Evolutionary conservation across 148 eudicot genomes (phyloP), one percentile per base, ranked within the genome.

Genomic region (Silene conica): DNA sequence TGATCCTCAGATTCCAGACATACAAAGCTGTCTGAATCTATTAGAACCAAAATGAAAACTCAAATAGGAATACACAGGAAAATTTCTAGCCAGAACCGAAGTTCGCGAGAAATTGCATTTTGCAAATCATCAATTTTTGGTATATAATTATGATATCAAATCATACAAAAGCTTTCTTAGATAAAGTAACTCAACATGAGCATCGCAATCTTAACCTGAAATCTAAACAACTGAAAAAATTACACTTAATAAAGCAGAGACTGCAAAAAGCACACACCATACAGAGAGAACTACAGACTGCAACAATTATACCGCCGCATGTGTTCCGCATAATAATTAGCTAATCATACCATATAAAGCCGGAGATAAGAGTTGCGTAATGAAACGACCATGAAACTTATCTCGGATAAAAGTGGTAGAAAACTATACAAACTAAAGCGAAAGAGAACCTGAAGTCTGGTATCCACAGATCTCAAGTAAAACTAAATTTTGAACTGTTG

Each of bases 401-500:
- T 52, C 74, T 57, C 50, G 3, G 59, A 21, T 20, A 79, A 72
- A 59, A 71, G 59, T 66, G 63, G 68, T 23, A 38, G 21, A 68
- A 48, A 67, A 19, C 82, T 78, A 75, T 78, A 83, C 75, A 78
- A 25, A 75, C 74, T 66, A 67, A n/a, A 77, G 31, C 69, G 70
- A 55, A 50, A 56, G 73, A 26, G 73, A 57, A 77, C 67, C 28
- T n/a, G 46, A 74, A 72, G 63, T 62, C 77, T 65, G 67, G 68
- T 83, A 81, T 83, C 76, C 86, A 81, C 85, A 79, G 72, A 79
- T 66, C 67, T 60, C 58, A 64, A 50, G 38, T 76, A 69, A 63
- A 60, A 62, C 34, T 65, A 67, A 74, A 22, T 21, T 52, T 34
- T 52, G 52, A 62, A 45, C 63, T 65, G 67, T 60, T 76, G 76